Evolutionary conservation across 768 basidiomycete species (phyloP).

Genomic region (Suillus luteus): DNA sequence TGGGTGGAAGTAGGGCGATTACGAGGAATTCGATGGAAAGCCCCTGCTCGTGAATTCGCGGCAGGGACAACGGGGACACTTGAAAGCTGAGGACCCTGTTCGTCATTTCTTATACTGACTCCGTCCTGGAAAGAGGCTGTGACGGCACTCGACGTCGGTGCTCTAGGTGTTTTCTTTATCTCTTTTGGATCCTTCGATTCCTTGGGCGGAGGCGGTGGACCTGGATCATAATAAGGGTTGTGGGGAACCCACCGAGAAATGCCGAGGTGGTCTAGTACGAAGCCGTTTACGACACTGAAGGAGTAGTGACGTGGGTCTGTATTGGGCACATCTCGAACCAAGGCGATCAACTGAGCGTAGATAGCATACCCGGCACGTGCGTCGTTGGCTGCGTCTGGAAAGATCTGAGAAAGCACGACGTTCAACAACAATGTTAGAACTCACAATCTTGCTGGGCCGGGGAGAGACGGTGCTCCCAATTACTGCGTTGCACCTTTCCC

Average conservation of each 20-base stretch:
- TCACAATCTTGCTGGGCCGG: conserved; percentile 59
- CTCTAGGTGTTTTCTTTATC: conserved; percentile 1
- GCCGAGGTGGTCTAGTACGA: conserved; percentile 41
- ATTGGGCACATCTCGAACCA: conserved; percentile 43
- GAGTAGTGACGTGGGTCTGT: conserved; percentile 47
- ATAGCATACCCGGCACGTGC: conserved; percentile 63
- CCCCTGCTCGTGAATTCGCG: background rate
- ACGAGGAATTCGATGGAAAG: background rate
- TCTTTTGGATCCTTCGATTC: conserved; percentile 37
- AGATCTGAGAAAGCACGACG: conserved; percentile 3
- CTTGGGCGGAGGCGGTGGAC: conserved; percentile 59
- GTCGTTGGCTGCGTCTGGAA: conserved; percentile 70
- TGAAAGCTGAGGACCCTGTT: background rate
- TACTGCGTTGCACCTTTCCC: conserved; percentile 60
- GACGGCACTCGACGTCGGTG: background rate
- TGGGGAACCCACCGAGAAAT: conserved; percentile 48
- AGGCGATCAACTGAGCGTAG: conserved; percentile 46
- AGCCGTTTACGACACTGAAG: conserved; percentile 55
- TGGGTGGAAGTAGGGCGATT: background rate
- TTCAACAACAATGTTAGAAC: conserved; percentile 24
- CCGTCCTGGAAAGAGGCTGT: background rate
- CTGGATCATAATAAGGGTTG: conserved; percentile 75
- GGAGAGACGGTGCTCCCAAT: conserved; percentile 63
- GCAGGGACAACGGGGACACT: background rate
- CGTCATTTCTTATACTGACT: background rate